Percentiles rank a stretch among this genome's conserved stretches.
phyloP scores from a whole-genome alignment of 2,329 filamentous ascomycete species.

The Fusarium agapanthi region DNA sequence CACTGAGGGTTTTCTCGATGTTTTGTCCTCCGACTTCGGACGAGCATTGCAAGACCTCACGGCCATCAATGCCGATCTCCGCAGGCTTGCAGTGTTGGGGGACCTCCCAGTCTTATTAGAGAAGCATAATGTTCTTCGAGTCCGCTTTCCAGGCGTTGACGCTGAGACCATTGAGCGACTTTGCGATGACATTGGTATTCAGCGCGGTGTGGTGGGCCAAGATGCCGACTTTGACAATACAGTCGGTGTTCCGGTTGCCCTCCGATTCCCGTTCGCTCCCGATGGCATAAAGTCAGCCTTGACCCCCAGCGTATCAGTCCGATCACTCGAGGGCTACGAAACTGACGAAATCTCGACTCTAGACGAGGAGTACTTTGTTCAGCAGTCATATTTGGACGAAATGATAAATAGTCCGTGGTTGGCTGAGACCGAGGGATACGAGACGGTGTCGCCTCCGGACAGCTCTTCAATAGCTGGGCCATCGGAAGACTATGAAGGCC shows the following conservation, averaged over 20 bases:
- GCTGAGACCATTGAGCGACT: conserved; percentile 81
- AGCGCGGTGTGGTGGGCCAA: conserved; percentile 79
- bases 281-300: conserved; percentile 51
- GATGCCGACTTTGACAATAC: conserved; percentile 76
- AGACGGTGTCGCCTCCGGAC: conserved; percentile 58
- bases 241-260: conserved; percentile 75
- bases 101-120: conserved; percentile 84
- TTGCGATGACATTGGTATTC: conserved; percentile 87
- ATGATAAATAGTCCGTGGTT: conserved; percentile 59
- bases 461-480: conserved; percentile 56
- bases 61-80: conserved; percentile 81
- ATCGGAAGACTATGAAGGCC: conserved; percentile 61
- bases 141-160: conserved; percentile 93
- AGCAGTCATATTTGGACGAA: conserved; percentile 54
- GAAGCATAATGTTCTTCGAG: conserved; percentile 71
- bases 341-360: conserved; percentile 50
- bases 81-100: conserved; percentile 77
- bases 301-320: conserved; percentile 59
- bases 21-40: conserved; percentile 87
- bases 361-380: conserved; percentile 48
- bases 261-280: conserved; percentile 88
- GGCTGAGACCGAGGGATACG: conserved; percentile 58
- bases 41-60: conserved; percentile 86
- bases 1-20: conserved; percentile 83
- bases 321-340: conserved; percentile 55